Percentiles rank a stretch among this genome's conserved stretches.
phyloP scores from a whole-genome alignment of 2,329 filamentous ascomycete species.

The Fusarium musae region DNA sequence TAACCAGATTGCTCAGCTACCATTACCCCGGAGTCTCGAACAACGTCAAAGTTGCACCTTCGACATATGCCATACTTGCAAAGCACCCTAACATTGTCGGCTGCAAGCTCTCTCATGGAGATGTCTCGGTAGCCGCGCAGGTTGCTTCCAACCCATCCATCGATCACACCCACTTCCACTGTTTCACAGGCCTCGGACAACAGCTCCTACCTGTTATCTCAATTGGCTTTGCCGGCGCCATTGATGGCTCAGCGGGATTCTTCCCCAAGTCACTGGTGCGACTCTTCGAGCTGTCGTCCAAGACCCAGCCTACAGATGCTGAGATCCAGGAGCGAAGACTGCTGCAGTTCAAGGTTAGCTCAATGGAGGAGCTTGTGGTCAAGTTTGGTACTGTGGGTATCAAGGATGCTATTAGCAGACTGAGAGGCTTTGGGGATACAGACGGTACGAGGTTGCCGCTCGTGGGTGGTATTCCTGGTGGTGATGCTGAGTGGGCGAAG shows the following conservation, averaged over 20 bases:
- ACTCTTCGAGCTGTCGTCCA: constrained; percentile 61
- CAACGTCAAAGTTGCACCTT: constrained; percentile 67
- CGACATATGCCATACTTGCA: constrained; percentile 67
- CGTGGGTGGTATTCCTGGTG: constrained; percentile 66
- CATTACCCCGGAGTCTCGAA: constrained; percentile 76
- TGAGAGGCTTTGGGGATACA: constrained; percentile 68
- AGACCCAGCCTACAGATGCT: constrained; percentile 49
- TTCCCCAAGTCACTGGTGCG: constrained; percentile 71
- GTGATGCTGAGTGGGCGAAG: constrained; percentile 66
- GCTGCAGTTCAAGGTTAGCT: constrained; percentile 70
- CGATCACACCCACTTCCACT: constrained; percentile 67
- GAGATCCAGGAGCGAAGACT: constrained; percentile 62
- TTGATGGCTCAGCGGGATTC: constrained; percentile 71
- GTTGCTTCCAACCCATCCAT: constrained; percentile 69
- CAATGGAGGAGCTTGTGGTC: constrained; percentile 70
- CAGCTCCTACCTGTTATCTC: constrained; percentile 70
- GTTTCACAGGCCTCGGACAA: constrained; percentile 73
- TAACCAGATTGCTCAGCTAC: constrained; percentile 55
- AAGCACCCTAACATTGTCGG: constrained; percentile 74
- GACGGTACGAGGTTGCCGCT: constrained; percentile 71
- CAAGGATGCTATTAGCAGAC: constrained; percentile 69
- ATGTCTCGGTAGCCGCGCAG: constrained; percentile 72
- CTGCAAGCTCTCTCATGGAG: constrained; percentile 75
- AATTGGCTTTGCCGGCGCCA: constrained; percentile 68
- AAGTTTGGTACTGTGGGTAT: constrained; percentile 71